Evolutionary conservation across 169 alveolate species (phyloP).

Genomic region (Plasmodium vivax): DNA sequence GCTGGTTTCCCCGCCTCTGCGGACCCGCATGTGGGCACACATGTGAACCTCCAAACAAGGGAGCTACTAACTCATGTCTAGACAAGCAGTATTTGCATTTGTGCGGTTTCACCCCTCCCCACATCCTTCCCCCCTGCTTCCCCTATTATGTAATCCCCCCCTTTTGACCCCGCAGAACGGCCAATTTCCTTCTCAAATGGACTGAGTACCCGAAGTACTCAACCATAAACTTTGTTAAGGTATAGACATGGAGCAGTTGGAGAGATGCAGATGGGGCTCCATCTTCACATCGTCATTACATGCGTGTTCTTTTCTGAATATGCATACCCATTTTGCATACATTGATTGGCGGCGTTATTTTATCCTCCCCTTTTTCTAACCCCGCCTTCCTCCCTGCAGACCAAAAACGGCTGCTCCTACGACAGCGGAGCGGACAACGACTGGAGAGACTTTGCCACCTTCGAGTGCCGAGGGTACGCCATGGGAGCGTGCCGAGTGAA

Average conservation of each 20-base stretch:
- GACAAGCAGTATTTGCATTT: not conserved
- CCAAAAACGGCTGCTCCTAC: slow-evolving; percentile 46
- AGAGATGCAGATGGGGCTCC: not conserved
- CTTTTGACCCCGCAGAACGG: slow-evolving; percentile 29
- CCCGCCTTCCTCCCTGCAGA: not conserved
- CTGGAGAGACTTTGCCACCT: slow-evolving; percentile 59
- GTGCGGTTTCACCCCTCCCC: too few relatives aligned
- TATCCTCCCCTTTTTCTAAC: not conserved
- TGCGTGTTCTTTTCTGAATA: not conserved
- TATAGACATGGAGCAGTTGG: not conserved
- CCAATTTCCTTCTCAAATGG: slow-evolving; percentile 57
- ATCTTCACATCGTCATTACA: not conserved
- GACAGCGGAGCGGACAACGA: slow-evolving; percentile 13
- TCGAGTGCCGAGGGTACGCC: slow-evolving; percentile 61
- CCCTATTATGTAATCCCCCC: not conserved
- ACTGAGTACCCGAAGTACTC: slow-evolving; percentile 72
- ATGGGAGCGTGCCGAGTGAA: not conserved
- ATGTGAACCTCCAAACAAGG: not conserved
- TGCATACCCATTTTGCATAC: not conserved
- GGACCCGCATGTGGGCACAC: not conserved
- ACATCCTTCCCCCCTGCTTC: not conserved
- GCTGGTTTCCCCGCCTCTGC: not conserved
- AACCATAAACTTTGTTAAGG: slow-evolving; percentile 58
- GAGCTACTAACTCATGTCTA: not conserved
- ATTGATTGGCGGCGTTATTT: not conserved